phyloP scores from a whole-genome alignment of 768 basidiomycete species.

The Atractiella rhizophila region DNA sequence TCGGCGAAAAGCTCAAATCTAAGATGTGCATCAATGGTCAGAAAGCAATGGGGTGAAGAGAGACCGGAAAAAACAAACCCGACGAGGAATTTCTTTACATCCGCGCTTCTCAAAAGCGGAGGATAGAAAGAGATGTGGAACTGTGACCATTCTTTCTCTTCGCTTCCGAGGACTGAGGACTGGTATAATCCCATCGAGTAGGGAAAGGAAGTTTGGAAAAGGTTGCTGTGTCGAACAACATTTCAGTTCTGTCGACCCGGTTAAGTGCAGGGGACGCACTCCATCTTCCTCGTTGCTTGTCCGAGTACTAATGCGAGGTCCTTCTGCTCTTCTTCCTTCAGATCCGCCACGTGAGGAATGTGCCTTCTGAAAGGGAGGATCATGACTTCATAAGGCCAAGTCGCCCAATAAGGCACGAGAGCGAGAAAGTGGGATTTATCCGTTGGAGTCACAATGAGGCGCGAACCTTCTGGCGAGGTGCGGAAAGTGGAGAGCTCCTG shows the following conservation, averaged over 20 bases:
- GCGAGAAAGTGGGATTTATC: conserved; percentile 59
- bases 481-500: conserved; percentile 24
- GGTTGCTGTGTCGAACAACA: no score
- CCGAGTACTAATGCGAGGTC: conserved; percentile 41
- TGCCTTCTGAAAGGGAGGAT: conserved; percentile 30
- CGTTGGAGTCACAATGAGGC: conserved; percentile 45
- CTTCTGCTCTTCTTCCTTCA: conserved; percentile 35
- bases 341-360: conserved; percentile 40
- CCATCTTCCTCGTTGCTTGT: conserved; percentile 11
- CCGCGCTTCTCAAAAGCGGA: conserved; percentile 55
- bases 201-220: conserved; percentile 59
- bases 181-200: conserved; percentile 93
- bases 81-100: conserved; percentile 65
- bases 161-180: conserved; percentile 28
- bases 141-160: conserved; percentile 38
- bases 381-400: conserved; percentile 73
- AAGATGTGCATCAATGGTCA: not conserved
- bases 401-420: conserved; percentile 83
- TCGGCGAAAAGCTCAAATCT: conserved; percentile 81
- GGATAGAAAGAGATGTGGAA: conserved; percentile 70
- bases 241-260: conserved; percentile 16
- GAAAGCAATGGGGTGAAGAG: not conserved
- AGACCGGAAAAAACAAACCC: conserved; percentile 28
- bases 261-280: no score
- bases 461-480: conserved; percentile 20